Evolutionary conservation across 345 rosid species (phyloP).

Genomic region (Angophora floribunda): DNA sequence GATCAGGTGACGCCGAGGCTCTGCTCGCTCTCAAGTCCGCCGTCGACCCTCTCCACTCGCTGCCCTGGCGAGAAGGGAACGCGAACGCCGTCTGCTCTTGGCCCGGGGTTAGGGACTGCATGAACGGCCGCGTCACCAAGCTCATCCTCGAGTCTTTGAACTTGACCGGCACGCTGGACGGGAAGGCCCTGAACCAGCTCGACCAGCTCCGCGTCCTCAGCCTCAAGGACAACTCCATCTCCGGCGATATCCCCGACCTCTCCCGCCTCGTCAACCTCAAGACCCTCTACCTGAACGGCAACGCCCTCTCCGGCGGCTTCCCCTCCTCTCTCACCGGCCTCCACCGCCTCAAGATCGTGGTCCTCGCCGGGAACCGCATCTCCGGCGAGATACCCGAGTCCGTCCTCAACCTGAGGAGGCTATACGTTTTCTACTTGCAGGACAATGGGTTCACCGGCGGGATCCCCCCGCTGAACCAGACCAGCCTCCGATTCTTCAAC

Average conservation of each 20-base stretch:
- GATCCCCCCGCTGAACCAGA: slow-evolving; percentile 75
- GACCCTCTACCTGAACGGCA: slow-evolving; percentile 53
- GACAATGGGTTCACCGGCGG: slow-evolving; percentile 52
- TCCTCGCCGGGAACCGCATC: slow-evolving; percentile 43
- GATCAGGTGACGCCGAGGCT: slow-evolving; percentile 58
- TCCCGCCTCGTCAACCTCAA: slow-evolving; percentile 73
- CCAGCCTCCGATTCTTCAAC: slow-evolving; percentile 71
- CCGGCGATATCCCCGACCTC: slow-evolving; percentile 63
- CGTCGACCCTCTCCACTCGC: slow-evolving; percentile 45
- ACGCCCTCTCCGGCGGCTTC: slow-evolving; percentile 68
- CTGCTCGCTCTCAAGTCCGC: slow-evolving; percentile 61
- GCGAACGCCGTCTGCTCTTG: slow-evolving; percentile 46
- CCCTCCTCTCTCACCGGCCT: slow-evolving; percentile 54
- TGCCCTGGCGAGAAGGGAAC: slow-evolving; percentile 43
- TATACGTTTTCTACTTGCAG: slow-evolving; percentile 51
- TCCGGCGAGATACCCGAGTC: slow-evolving; percentile 65
- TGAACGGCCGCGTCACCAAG: slow-evolving; percentile 69
- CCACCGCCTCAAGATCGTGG: slow-evolving; percentile 67
- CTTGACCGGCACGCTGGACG: slow-evolving; percentile 53
- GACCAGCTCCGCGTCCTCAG: slow-evolving; percentile 89
- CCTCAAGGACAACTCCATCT: slow-evolving; percentile 72
- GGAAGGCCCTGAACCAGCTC: slow-evolving; percentile 36
- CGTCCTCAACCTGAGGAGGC: slow-evolving; percentile 40
- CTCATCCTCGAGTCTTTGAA: slow-evolving; percentile 69
- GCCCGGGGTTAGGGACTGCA: slow-evolving; percentile 70